Percentiles rank a stretch among this genome's conserved stretches.
phyloP scores from a whole-genome alignment of 495 filamentous ascomycete species.

The Xylaria sp. region DNA sequence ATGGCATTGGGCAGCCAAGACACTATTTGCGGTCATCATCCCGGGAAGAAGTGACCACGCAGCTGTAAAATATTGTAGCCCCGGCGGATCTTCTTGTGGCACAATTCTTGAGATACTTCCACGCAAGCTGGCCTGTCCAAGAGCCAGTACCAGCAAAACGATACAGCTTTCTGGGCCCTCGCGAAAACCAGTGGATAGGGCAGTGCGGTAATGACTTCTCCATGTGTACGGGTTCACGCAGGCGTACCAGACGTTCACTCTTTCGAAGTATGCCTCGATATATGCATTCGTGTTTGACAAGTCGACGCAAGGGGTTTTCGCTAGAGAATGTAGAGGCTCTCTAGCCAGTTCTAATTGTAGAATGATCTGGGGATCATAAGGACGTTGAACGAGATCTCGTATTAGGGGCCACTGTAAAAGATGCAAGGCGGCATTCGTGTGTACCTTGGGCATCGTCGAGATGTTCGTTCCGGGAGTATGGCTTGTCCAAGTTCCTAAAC shows the following conservation, averaged over 20 bases:
- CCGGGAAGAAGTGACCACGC: constrained; percentile 79
- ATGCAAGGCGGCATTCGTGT: constrained; percentile 80
- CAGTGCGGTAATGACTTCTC: constrained; percentile 75
- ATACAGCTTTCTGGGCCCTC: constrained; percentile 83
- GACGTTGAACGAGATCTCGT: constrained; percentile 73
- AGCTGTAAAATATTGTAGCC: constrained; percentile 79
- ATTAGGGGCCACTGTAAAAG: constrained; percentile 83
- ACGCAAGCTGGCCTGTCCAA: constrained; percentile 72
- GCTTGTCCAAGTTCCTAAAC: constrained; percentile 75
- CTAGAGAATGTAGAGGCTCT: constrained; percentile 71
- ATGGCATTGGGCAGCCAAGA: constrained; percentile 78
- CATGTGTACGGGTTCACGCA: constrained; percentile 85
- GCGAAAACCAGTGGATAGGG: constrained; percentile 73
- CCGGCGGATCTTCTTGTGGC: constrained; percentile 74
- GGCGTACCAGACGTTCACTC: constrained; percentile 85
- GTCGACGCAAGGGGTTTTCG: constrained; percentile 68
- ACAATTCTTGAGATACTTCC: constrained; percentile 77
- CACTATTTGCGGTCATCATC: constrained; percentile 79
- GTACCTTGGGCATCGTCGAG: constrained; percentile 82
- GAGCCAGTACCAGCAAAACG: constrained; percentile 78
- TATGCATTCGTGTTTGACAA: constrained; percentile 76
- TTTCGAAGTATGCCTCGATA: constrained; percentile 77
- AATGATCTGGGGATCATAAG: constrained; percentile 79
- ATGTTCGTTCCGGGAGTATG: constrained; percentile 67
- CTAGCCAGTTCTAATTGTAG: constrained; percentile 83